phyloP scores from a whole-genome alignment of 2,329 filamentous ascomycete species.

The Septoria petroselini region DNA sequence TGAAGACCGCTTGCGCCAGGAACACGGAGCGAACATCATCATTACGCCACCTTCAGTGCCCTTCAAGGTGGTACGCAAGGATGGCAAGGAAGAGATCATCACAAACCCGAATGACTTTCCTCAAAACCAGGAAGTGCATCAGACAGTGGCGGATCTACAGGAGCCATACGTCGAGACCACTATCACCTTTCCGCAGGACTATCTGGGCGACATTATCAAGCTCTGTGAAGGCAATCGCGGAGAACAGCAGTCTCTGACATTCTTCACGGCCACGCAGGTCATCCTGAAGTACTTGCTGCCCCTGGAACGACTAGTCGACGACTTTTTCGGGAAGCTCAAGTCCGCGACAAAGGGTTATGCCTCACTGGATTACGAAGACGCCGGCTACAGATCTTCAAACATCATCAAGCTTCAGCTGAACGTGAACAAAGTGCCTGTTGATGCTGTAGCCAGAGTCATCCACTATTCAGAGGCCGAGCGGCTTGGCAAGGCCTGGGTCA shows the following conservation, averaged over 20 bases:
- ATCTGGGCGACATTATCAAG: constrained; percentile 90
- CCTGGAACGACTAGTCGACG: constrained; percentile 85
- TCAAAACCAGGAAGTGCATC: constrained; percentile 59
- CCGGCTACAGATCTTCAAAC: constrained; percentile 75
- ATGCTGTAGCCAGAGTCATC: constrained; percentile 88
- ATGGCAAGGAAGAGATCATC: constrained; percentile 75
- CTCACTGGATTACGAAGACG: constrained; percentile 93
- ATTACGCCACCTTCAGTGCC: constrained; percentile 95
- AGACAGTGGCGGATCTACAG: constrained; percentile 60
- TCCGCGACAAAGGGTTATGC: constrained; percentile 92
- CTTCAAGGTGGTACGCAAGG: constrained; percentile 75
- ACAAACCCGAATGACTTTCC: constrained; percentile 88
- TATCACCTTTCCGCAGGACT: constrained; percentile 88
- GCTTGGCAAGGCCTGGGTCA: constrained; percentile 82
- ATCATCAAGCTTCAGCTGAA: constrained; percentile 88
- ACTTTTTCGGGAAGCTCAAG: constrained; percentile 96
- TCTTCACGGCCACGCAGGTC: constrained; percentile 88
- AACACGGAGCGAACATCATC: constrained; percentile 92
- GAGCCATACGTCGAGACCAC: constrained; percentile 78
- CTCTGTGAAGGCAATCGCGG: constrained; percentile 88
- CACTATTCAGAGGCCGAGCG: constrained; percentile 78
- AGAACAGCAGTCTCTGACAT: constrained; percentile 80
- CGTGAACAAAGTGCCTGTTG: constrained; percentile 89
- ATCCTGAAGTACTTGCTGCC: constrained; percentile 92
- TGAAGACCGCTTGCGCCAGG: constrained; percentile 88